A percentile compares a stretch with the other conserved stretches of the same genome.
Evolutionary conservation across 2,329 filamentous ascomycete species (phyloP).

Genomic region (Cladophialophora immunda): DNA sequence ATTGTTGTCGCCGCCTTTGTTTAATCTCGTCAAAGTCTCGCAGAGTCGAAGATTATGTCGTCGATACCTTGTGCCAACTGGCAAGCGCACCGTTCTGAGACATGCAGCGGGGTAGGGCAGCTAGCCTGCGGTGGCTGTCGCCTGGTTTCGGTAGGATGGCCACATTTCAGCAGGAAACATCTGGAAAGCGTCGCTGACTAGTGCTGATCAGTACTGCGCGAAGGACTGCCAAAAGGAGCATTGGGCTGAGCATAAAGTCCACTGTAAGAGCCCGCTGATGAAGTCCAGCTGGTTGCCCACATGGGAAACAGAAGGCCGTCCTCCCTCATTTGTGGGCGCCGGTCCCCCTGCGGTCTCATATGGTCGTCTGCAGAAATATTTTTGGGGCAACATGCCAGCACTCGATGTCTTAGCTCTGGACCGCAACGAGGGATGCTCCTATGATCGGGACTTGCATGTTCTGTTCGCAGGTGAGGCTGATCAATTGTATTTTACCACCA

Average conservation of each 20-base stretch:
- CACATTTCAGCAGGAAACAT: too few species aligned
- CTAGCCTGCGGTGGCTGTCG: conserved; percentile 10
- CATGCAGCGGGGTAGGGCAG: neutral
- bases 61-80: too few species aligned
- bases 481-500: neutral
- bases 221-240: neutral
- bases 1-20: too few species aligned
- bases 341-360: neutral
- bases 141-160: conserved; percentile 3
- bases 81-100: neutral
- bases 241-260: neutral
- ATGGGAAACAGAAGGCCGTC: neutral
- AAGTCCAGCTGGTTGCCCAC: neutral
- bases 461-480: neutral
- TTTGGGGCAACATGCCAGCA: conserved; percentile 7
- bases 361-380: neutral
- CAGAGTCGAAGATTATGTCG: too few species aligned
- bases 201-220: neutral
- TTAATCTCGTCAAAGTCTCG: too few species aligned
- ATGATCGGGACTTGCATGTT: neutral
- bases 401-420: neutral
- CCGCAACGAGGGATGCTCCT: neutral
- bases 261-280: neutral
- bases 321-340: neutral
- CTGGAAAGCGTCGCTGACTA: neutral